phyloP scores from a whole-genome alignment of 2,329 filamentous ascomycete species.

The Phyllosticta capitalensis region DNA sequence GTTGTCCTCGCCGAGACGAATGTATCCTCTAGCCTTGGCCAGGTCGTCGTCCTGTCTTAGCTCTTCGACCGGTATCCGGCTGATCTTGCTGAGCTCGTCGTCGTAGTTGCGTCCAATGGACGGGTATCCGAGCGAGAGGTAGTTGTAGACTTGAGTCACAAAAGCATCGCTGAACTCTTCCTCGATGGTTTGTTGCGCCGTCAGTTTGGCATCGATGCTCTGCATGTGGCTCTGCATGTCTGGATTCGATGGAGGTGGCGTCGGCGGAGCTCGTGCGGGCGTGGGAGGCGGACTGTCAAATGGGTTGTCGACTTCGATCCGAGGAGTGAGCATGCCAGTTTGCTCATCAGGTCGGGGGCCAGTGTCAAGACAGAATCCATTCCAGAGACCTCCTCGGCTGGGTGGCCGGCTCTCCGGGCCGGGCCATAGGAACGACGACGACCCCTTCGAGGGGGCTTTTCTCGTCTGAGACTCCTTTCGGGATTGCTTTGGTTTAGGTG shows the following conservation, averaged over 20 bases:
- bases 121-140: conserved; percentile 85
- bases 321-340: conserved; percentile 43
- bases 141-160: conserved; percentile 95
- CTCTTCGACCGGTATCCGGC: conserved; percentile 56
- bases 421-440: conserved; percentile 26
- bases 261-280: conserved; percentile 25
- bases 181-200: conserved; percentile 39
- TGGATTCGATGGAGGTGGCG: conserved; percentile 27
- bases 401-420: conserved; percentile 36
- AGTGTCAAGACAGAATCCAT: conserved; percentile 52
- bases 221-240: conserved; percentile 32
- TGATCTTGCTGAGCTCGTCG: conserved; percentile 74
- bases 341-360: conserved; percentile 32
- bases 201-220: conserved; percentile 31
- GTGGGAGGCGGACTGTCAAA: conserved; percentile 33
- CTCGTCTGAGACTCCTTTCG: conserved; percentile 11
- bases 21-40: conserved; percentile 60
- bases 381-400: conserved; percentile 64
- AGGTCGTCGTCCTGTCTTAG: conserved; percentile 62
- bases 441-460: neutral
- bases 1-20: conserved; percentile 44
- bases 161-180: conserved; percentile 73
- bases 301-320: conserved; percentile 31
- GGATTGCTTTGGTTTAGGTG: neutral
- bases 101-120: conserved; percentile 76